A percentile compares a stretch with the other conserved stretches of the same genome.
phyloP scores from a whole-genome alignment of 352 stramenopile genomes.

The Phytophthora citrophthora region DNA sequence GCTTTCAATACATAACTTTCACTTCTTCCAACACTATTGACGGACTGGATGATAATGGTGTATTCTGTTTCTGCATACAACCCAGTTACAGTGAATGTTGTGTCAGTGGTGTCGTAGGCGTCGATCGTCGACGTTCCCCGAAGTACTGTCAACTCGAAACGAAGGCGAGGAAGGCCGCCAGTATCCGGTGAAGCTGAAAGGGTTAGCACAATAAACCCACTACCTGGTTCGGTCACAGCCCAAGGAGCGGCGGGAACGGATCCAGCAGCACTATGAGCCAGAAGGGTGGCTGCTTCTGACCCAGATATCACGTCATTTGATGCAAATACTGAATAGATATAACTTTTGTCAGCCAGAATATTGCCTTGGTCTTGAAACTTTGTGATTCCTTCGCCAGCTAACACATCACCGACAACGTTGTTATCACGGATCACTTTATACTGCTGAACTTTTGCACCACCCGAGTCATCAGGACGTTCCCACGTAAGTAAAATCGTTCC shows the following conservation, averaged over 20 bases:
- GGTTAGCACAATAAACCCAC: slow-evolving; percentile 34
- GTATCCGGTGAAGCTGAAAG: slow-evolving; percentile 35
- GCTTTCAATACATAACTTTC: background rate
- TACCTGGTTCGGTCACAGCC: slow-evolving; percentile 18
- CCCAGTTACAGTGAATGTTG: slow-evolving; percentile 20
- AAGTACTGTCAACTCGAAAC: slow-evolving; percentile 28
- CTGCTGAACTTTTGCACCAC: slow-evolving; percentile 41
- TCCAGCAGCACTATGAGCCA: slow-evolving; percentile 19
- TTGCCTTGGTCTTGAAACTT: slow-evolving; percentile 38
- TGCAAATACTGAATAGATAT: slow-evolving; percentile 51
- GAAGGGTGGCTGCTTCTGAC: slow-evolving; percentile 5
- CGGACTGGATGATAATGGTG: slow-evolving; percentile 21
- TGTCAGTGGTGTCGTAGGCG: slow-evolving; percentile 24
- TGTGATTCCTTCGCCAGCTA: background rate
- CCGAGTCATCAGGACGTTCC: slow-evolving; percentile 45
- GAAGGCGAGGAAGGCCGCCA: slow-evolving; percentile 35
- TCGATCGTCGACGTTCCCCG: slow-evolving; percentile 13
- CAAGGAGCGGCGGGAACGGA: slow-evolving; percentile 26
- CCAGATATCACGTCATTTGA: slow-evolving; percentile 33
- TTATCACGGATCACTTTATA: slow-evolving; percentile 53
- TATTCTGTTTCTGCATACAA: slow-evolving; percentile 51
- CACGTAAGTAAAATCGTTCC: slow-evolving; percentile 48
- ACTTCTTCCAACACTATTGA: slow-evolving; percentile 42
- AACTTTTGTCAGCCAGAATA: slow-evolving; percentile 34
- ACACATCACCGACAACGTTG: slow-evolving; percentile 13